Evolutionary conservation across 2,329 filamentous ascomycete genomes (phyloP).

Genomic region (Claviceps paspali): DNA sequence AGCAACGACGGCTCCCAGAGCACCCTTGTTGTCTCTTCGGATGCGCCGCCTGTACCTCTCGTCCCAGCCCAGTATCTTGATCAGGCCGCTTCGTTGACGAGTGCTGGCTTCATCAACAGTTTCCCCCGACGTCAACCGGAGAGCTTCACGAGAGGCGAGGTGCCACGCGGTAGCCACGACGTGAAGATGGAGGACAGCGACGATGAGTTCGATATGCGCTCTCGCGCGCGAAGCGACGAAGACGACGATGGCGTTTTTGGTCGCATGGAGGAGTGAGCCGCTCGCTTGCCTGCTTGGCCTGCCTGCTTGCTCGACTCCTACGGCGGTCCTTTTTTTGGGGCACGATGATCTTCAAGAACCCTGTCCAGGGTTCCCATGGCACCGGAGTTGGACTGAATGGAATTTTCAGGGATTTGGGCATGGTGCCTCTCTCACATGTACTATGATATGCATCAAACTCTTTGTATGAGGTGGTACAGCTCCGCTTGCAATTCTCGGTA

Average conservation of each 20-base stretch:
- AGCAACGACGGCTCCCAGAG: slow-evolving; percentile 54
- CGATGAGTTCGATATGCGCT: slow-evolving; percentile 47
- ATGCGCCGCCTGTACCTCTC: slow-evolving; percentile 77
- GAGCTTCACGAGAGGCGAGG: slow-evolving; percentile 48
- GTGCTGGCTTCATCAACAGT: slow-evolving; percentile 47
- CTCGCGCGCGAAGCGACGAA: slow-evolving; percentile 58
- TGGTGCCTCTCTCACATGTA: slow-evolving; percentile 37
- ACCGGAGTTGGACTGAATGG: slow-evolving; percentile 21
- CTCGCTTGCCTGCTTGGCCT: not conserved
- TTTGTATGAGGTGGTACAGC: slow-evolving; percentile 38
- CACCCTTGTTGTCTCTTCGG: slow-evolving; percentile 45
- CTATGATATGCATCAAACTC: slow-evolving; percentile 24
- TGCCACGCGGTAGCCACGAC: slow-evolving; percentile 35
- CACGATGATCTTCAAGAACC: slow-evolving; percentile 2
- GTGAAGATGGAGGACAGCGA: slow-evolving; percentile 57
- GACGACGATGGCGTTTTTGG: slow-evolving; percentile 95
- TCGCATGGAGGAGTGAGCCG: slow-evolving; percentile 71
- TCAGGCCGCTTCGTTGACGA: slow-evolving; percentile 39
- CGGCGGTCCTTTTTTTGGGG: not conserved
- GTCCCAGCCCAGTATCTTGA: slow-evolving; percentile 69
- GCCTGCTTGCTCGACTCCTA: not conserved
- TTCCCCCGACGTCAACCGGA: slow-evolving; percentile 45
- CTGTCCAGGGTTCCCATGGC: slow-evolving; percentile 8
- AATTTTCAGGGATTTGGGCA: slow-evolving; percentile 14
- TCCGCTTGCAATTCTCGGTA: slow-evolving; percentile 51